Percentiles rank a stretch among this genome's conserved stretches.
Evolutionary conservation across 345 rosid species (phyloP).

Genomic region (Erucastrum elatum): DNA sequence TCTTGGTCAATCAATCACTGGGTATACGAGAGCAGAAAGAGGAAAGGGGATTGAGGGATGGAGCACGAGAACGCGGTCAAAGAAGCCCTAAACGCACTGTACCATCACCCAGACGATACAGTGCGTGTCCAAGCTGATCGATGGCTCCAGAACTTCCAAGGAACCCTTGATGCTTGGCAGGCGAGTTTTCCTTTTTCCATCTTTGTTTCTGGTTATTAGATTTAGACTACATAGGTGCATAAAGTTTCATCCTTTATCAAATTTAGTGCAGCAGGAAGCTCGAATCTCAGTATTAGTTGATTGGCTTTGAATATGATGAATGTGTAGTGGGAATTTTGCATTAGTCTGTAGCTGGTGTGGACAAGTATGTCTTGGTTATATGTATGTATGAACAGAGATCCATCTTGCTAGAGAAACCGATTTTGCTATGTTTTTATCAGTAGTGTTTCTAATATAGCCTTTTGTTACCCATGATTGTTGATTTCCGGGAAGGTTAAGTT

Average conservation of each 20-base stretch:
- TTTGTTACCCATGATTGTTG: slow-evolving; percentile 12
- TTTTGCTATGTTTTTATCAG: background rate
- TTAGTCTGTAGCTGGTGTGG: background rate
- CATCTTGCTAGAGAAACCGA: slow-evolving; percentile 1
- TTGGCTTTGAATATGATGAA: background rate
- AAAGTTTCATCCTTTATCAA: slow-evolving; percentile 14
- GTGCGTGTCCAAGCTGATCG: slow-evolving; percentile 89
- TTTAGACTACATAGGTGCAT: background rate
- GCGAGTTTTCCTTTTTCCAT: slow-evolving; percentile 32
- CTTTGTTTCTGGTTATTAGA: background rate
- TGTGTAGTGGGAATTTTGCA: background rate
- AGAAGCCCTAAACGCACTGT: slow-evolving; percentile 96
- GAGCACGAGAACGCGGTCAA: slow-evolving; percentile 90
- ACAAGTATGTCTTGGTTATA: background rate
- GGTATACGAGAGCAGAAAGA: slow-evolving; percentile 21
- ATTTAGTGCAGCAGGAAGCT: background rate
- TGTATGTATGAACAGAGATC: slow-evolving; percentile 7
- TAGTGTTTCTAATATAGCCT: background rate
- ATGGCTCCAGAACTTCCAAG: slow-evolving; percentile 90
- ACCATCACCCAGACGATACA: slow-evolving; percentile 91
- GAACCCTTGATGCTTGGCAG: slow-evolving; percentile 99
- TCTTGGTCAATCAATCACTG: slow-evolving; percentile 15
- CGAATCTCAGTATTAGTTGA: slow-evolving; percentile 1
- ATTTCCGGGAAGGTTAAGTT: background rate
- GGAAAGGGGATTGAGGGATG: slow-evolving; percentile 42